Evolutionary conservation across 495 filamentous ascomycete species (phyloP), one percentile per base, ranked within the genome.

Genomic region (Schizothecium vesticola): DNA sequence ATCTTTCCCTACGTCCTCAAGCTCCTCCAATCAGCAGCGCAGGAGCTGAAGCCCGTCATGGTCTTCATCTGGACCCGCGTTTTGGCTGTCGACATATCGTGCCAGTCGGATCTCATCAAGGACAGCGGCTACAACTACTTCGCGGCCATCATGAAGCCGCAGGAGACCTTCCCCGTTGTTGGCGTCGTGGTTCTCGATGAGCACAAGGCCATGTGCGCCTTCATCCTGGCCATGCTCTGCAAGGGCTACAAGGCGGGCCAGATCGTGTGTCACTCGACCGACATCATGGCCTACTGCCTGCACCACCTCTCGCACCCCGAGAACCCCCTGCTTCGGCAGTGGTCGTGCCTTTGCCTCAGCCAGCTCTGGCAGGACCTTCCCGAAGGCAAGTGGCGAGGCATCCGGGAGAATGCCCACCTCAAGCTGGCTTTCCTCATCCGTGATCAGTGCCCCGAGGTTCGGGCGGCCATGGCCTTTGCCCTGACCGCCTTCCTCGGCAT

Each of bases 1-100:
- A 99, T 99, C 61, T 99, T 99, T 78, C 95, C 95, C 0, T 99
- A 99, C 71, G 95, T 99, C 8, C 83, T 98, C 21, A 98, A 98
- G 76, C 83, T 99, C 43, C 83, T 99, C 25, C 96, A 98, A 74
- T 98, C 96, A 9, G 93, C 94, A 59, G 95, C 95, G 0, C 86
- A 92, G 59, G 95, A 99, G 76, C 81, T 99, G 61, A 98, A 98
- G 74, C 94, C 95, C 1, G 94, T 97, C 26, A 97, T 99, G 94
- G 93, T 99, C 22, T 99, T 98, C 79, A 99, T 99, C 69, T 99
- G 95, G 95, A 93, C 96, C 12, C 87, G 95, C 62, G 94, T 99
- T 51, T 88, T 99, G 70, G 95, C 95, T 55, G 96, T 99, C 22
- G 95, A 98, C 71, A 87, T 93, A 67, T 91, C 90, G 11, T 96